Evolutionary conservation across 1,284 basidiomycete genomes (phyloP).

Genomic region (Sphaerobolus stellatus): DNA sequence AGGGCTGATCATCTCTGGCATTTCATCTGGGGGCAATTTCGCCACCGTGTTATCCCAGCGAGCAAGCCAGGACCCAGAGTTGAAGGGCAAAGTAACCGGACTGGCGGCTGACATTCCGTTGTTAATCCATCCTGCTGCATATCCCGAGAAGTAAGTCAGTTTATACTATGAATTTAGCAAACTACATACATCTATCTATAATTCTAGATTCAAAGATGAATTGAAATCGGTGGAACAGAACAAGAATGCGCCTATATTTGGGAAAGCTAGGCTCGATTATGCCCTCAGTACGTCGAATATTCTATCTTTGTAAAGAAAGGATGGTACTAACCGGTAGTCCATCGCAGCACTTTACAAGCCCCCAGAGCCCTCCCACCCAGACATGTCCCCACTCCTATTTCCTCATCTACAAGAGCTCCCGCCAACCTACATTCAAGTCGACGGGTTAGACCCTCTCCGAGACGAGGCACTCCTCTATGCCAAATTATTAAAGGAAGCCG

Average conservation of each 20-base stretch:
- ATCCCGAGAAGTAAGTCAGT: slow-evolving; percentile 12
- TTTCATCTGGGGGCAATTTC: not conserved
- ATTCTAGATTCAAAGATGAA: too few relatives aligned
- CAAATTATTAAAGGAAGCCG: slow-evolving; percentile 16
- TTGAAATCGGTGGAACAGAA: not conserved
- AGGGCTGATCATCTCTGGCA: not conserved
- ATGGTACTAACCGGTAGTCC: too few relatives aligned
- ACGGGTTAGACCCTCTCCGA: slow-evolving; percentile 22
- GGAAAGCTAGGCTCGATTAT: too few relatives aligned
- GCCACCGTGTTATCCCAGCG: not conserved
- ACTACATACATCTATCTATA: too few relatives aligned
- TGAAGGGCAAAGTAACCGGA: slow-evolving; percentile 10
- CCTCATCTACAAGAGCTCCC: slow-evolving; percentile 18
- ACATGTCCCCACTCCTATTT: slow-evolving; percentile 21
- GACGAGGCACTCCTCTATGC: slow-evolving; percentile 26
- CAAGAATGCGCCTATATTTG: too few relatives aligned
- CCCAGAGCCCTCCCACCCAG: slow-evolving; percentile 9
- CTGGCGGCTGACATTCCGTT: slow-evolving; percentile 12
- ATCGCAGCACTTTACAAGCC: too few relatives aligned
- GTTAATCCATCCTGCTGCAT: not conserved
- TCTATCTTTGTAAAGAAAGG: too few relatives aligned
- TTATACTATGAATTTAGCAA: too few relatives aligned
- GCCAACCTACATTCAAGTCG: slow-evolving; percentile 20
- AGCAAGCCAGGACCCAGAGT: not conserved
- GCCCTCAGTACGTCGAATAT: too few relatives aligned